These are phyloP conservation scores for Carallia pectinifolia DNA, from an alignment of 345 rosid genomes.

Conservation along the genomic window DNA sequence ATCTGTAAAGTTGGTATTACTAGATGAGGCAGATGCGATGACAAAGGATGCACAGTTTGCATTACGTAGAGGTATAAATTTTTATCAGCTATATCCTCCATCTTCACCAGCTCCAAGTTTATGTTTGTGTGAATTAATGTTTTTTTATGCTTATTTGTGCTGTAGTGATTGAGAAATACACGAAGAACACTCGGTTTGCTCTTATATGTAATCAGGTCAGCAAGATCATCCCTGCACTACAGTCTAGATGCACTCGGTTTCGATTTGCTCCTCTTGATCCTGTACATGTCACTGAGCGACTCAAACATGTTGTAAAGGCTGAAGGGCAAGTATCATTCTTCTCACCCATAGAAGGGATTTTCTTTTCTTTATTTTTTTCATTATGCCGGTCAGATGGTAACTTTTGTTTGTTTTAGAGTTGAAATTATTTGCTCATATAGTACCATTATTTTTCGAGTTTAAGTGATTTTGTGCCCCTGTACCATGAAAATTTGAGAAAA, in stretches of 20 bases:
- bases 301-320: constrained; percentile 70
- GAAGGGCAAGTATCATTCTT: constrained; percentile 57
- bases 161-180: constrained; percentile 93
- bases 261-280: constrained; percentile 94
- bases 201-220: constrained; percentile 93
- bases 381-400: background rate
- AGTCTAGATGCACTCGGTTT: constrained; percentile 95
- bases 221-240: constrained; percentile 96
- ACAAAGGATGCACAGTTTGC: constrained; percentile 99
- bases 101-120: background rate
- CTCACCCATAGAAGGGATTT: background rate
- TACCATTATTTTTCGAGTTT: background rate
- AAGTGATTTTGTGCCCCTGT: background rate
- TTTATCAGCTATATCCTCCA: background rate
- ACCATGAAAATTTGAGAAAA: constrained; percentile 1
- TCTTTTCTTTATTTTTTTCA: background rate
- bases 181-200: constrained; percentile 89
- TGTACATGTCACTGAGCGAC: constrained; percentile 66
- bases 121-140: constrained; percentile 11
- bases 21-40: constrained; percentile 98
- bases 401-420: background rate
- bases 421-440: background rate
- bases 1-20: constrained; percentile 81
- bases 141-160: constrained; percentile 14
- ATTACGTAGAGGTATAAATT: constrained; percentile 69